Percentiles rank a stretch among this genome's conserved stretches.
Conservation (phyloP, 805 yeast genomes). For the Metschnikowia continentalis region DNA sequence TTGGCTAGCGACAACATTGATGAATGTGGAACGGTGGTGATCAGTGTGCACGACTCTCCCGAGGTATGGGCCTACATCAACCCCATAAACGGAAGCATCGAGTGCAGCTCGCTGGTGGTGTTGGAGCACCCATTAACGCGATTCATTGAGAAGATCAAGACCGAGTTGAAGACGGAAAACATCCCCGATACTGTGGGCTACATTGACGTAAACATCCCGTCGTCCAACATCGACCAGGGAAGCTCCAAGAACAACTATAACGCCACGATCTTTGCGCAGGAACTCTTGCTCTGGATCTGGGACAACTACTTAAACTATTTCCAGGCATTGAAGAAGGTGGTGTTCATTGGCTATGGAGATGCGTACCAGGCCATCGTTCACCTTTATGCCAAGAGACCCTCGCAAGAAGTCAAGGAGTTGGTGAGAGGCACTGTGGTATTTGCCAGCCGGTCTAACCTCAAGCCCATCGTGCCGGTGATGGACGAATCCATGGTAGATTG, state of each 20-base stretch:
- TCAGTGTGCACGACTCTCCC: conserved; percentile 86
- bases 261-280: conserved; percentile 68
- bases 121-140: conserved; percentile 65
- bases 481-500: conserved; percentile 90
- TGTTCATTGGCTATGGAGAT: conserved; percentile 86
- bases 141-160: conserved; percentile 53
- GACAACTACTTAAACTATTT: conserved; percentile 83
- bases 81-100: conserved; percentile 73
- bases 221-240: conserved; percentile 17
- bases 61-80: conserved; percentile 87
- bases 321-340: conserved; percentile 56
- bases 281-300: conserved; percentile 76
- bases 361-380: conserved; percentile 85
- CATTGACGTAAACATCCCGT: conserved; percentile 80
- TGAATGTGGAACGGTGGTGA: conserved; percentile 57
- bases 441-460: conserved; percentile 62
- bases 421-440: conserved; percentile 71
- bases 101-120: conserved; percentile 65
- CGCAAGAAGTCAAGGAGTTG: conserved; percentile 48
- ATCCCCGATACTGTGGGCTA: conserved; percentile 51
- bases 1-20: conserved; percentile 69
- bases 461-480: conserved; percentile 77
- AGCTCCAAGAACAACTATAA: conserved; percentile 36
- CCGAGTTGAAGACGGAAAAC: conserved; percentile 28
- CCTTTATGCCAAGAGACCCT: conserved; percentile 73